A percentile compares a stretch with the other conserved stretches of the same genome.
These are phyloP conservation scores for Candida sithepensis DNA, from an alignment of 805 yeast species.

Conservation along the genomic window DNA sequence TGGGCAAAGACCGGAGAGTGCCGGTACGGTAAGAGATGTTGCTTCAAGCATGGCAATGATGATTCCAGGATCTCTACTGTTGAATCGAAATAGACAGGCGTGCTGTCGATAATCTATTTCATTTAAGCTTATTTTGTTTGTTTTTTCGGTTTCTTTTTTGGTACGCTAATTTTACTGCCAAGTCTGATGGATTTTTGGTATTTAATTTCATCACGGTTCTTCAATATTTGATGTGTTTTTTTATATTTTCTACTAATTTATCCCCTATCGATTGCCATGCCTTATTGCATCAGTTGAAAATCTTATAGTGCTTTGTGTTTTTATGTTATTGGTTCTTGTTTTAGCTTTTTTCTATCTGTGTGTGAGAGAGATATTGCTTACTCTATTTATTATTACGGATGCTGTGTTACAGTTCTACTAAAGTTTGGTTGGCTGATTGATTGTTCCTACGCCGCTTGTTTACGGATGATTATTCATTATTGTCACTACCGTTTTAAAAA, in stretches of 20 bases:
- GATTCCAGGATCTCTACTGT: constrained; percentile 7
- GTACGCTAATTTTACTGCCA: background rate
- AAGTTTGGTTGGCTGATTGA: background rate
- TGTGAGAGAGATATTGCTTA: background rate
- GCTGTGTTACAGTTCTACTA: background rate
- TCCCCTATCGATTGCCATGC: no score
- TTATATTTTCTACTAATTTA: background rate
- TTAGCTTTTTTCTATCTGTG: background rate
- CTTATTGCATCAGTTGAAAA: background rate
- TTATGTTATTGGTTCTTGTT: background rate
- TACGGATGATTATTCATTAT: no score
- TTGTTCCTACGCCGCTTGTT: no score
- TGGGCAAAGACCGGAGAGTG: constrained; percentile 82
- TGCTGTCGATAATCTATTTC: background rate
- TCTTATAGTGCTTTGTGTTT: background rate
- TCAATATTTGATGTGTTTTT: background rate
- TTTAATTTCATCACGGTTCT: background rate
- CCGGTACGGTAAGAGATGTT: constrained; percentile 87
- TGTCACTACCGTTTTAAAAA: no score
- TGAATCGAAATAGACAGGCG: background rate
- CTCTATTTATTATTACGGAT: background rate
- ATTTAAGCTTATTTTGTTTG: no score
- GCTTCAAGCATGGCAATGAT: constrained; percentile 74
- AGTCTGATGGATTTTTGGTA: no score
- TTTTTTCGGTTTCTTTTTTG: background rate